phyloP scores from a whole-genome alignment of 495 filamentous ascomycete species.

The Bathelium albidoporum region DNA sequence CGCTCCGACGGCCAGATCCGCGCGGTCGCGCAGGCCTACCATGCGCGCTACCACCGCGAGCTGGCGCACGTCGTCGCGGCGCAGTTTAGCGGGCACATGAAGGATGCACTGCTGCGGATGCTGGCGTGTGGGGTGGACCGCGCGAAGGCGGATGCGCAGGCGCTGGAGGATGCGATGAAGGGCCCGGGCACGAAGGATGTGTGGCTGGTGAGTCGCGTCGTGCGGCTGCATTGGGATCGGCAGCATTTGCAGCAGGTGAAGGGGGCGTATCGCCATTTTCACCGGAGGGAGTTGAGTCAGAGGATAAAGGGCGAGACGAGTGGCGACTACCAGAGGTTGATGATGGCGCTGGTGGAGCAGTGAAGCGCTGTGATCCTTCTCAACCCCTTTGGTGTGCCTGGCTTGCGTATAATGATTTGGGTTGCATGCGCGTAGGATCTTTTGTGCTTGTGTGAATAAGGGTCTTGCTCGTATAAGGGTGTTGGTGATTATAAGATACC shows the following conservation, averaged over 20 bases:
- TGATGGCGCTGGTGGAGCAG: conserved; percentile 41
- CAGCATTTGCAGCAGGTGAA: conserved; percentile 61
- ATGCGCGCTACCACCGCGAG: conserved; percentile 49
- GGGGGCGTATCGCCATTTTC: conserved; percentile 57
- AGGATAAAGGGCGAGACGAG: conserved; percentile 75
- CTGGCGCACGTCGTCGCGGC: conserved; percentile 63
- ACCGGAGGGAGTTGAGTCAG: conserved; percentile 46
- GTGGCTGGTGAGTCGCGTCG: conserved; percentile 59
- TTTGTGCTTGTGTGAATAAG: not conserved
- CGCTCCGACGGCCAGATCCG: conserved; percentile 69
- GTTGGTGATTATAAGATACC: no score
- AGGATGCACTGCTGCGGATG: conserved; percentile 70
- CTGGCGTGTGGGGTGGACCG: conserved; percentile 66
- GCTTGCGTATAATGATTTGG: not conserved
- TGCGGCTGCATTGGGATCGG: conserved; percentile 71
- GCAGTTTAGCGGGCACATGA: conserved; percentile 89
- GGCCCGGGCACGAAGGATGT: conserved; percentile 82
- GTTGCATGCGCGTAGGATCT: not conserved
- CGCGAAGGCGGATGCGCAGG: conserved; percentile 66
- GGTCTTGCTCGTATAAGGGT: not conserved
- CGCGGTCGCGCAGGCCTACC: conserved; percentile 64
- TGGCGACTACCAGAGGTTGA: conserved; percentile 65
- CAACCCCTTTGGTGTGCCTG: not conserved
- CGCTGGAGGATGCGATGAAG: conserved; percentile 76
- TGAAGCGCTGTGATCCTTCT: not conserved